Evolutionary conservation across 345 rosid species (phyloP).

Genomic region (Euphorbia pulcherrima): DNA sequence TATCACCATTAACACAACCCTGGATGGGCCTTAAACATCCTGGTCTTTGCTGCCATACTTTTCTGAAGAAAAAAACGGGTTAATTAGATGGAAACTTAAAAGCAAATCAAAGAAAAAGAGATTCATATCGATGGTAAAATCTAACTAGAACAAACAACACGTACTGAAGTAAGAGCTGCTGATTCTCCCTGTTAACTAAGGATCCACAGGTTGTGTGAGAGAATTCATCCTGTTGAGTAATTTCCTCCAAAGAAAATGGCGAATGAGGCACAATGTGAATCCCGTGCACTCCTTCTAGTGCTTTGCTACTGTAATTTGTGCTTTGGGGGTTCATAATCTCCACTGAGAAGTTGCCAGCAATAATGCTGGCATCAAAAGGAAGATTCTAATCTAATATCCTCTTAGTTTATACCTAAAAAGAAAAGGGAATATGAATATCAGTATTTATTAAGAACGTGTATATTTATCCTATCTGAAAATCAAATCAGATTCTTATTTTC

Average conservation of each 20-base stretch:
- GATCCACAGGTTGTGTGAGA: slow-evolving; percentile 35
- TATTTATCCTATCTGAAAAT: background rate
- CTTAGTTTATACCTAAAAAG: slow-evolving; percentile 18
- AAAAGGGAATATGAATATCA: background rate
- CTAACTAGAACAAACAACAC: slow-evolving; percentile 16
- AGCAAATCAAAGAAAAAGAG: background rate
- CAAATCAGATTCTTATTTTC: background rate
- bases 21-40: slow-evolving; percentile 76
- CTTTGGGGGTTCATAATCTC: slow-evolving; percentile 48
- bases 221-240: slow-evolving; percentile 43
- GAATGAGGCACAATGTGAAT: slow-evolving; percentile 67
- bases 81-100: background rate
- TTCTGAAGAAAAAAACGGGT: slow-evolving; percentile 43
- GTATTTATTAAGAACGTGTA: background rate
- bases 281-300: slow-evolving; percentile 73
- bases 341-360: slow-evolving; percentile 40
- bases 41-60: slow-evolving; percentile 92
- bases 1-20: slow-evolving; percentile 50
- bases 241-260: slow-evolving; percentile 52
- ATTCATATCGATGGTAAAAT: background rate
- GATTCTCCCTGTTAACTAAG: slow-evolving; percentile 43
- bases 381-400: slow-evolving; percentile 17
- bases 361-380: slow-evolving; percentile 35
- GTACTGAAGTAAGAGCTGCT: slow-evolving; percentile 58
- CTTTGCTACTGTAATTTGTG: slow-evolving; percentile 39